A percentile compares a stretch with the other conserved stretches of the same genome.
Evolutionary conservation across 2,329 filamentous ascomycete genomes (phyloP).

Genomic region (Pestalotiopsis sp.): DNA sequence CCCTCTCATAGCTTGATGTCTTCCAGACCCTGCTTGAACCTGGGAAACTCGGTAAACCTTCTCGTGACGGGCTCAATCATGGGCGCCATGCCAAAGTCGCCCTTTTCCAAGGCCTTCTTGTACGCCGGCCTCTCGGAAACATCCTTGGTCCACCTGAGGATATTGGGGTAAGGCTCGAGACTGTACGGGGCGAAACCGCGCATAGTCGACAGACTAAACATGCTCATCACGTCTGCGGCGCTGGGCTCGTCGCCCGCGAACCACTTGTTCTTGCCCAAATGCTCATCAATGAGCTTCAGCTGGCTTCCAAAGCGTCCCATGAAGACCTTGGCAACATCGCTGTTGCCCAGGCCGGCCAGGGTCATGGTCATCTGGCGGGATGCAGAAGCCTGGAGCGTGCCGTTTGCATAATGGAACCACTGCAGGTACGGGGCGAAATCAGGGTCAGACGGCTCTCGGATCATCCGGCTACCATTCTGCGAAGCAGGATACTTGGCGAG

Average conservation of each 20-base stretch:
- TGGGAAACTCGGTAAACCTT: slow-evolving; percentile 13
- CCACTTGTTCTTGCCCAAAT: slow-evolving; percentile 10
- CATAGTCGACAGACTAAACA: slow-evolving; percentile 13
- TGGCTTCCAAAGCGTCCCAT: background rate
- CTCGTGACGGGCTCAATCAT: slow-evolving; percentile 10
- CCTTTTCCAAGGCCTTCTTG: slow-evolving; percentile 11
- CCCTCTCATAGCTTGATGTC: background rate
- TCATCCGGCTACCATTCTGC: background rate
- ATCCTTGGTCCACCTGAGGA: slow-evolving; percentile 12
- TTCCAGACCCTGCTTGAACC: slow-evolving; percentile 5
- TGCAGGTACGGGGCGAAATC: slow-evolving; percentile 11
- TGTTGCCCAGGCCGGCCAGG: background rate
- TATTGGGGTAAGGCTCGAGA: slow-evolving; percentile 10
- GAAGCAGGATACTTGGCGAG: slow-evolving; percentile 2
- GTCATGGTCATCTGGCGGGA: slow-evolving; percentile 7
- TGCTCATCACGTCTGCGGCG: slow-evolving; percentile 13
- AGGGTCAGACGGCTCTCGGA: slow-evolving; percentile 8
- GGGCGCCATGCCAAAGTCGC: slow-evolving; percentile 11
- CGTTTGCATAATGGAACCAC: slow-evolving; percentile 15
- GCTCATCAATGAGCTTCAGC: slow-evolving; percentile 11
- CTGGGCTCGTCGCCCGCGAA: slow-evolving; percentile 7
- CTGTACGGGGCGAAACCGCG: slow-evolving; percentile 4
- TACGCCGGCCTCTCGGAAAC: slow-evolving; percentile 12
- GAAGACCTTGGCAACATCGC: background rate
- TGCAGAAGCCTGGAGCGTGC: slow-evolving; percentile 8